Evolutionary conservation across 78 protist genomes (phyloP), one percentile per base, ranked within the genome.

Genomic region (Dictyostelium discoideum): DNA sequence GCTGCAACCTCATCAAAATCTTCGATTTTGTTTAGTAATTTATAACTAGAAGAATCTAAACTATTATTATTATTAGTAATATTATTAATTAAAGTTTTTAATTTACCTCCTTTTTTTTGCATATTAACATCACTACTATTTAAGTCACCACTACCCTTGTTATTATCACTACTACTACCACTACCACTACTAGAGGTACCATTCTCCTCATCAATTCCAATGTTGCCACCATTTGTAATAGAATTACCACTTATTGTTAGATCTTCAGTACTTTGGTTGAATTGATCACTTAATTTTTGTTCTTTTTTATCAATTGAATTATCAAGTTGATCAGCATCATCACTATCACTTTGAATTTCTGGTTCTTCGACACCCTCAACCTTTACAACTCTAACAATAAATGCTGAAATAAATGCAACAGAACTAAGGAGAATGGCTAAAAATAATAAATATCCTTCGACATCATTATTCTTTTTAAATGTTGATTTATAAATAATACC

Each of bases 401-500:
- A 89, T 79, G 94, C 86, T 29, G 82, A 86, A 69, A 89, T 14
- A 0, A 89, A 67, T 29, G 94, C 22, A n/a, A 89, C 79, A 7
- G 60, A 22, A 3, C 82, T 10, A 20, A 81, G 50, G 9, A 89
- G 39, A 11, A 89, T 67, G 14, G 94, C 26, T 9, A 89, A 69
- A 48, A 89, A 89, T 29, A 89, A 48, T 22, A 89, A 32, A 69
- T 89, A 89, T 18, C 94, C 94, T 29, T 67, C 26, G 1, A 89
- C 94, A 80, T 89, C 73, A 14, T 80, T 42, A 24, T 16, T 4
- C 39, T 81, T 81, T 44, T 44, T 81, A 67, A 89, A 89, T n/a
- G 94, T 89, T 26, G 39, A 24, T 29, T 81, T 79, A 67, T 89
- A 89, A 46, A 89, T 89, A 1, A 79, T 48, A 69, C 94, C 82